These are phyloP conservation scores for Cutaneotrichosporon arboriforme DNA, from an alignment of 1,284 basidiomycete genomes.

Conservation along the genomic window DNA sequence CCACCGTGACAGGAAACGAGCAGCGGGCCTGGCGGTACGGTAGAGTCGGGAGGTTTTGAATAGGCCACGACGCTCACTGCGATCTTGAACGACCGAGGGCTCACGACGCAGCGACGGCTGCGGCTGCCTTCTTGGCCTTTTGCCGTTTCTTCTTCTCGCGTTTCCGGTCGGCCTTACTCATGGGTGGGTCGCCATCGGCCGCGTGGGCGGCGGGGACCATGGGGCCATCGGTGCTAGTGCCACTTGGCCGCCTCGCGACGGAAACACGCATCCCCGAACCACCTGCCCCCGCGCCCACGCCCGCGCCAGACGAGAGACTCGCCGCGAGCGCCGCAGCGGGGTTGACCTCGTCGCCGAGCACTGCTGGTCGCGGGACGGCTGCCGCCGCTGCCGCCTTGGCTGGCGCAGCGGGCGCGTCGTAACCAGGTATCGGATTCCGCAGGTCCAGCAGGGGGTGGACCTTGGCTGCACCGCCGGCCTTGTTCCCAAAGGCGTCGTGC, in stretches of 20 bases:
- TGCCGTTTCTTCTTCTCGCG: constrained; percentile 23
- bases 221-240: constrained; percentile 3
- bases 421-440: constrained; percentile 15
- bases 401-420: constrained; percentile 1
- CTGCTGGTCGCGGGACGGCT: too few relatives aligned
- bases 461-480: constrained; percentile 4
- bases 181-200: not conserved
- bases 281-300: too few relatives aligned
- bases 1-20: too few relatives aligned
- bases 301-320: too few relatives aligned
- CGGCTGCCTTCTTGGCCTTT: constrained; percentile 17
- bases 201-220: constrained; percentile 1
- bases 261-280: not conserved
- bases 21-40: too few relatives aligned
- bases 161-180: constrained; percentile 21
- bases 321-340: not conserved
- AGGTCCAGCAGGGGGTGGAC: constrained; percentile 14
- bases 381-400: too few relatives aligned
- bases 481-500: constrained; percentile 21
- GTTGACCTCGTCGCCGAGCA: not conserved
- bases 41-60: too few relatives aligned
- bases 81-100: too few relatives aligned
- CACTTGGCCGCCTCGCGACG: not conserved
- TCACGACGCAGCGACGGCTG: not conserved
- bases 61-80: too few relatives aligned